Base-by-base conservation (phyloP, 495 filamentous ascomycete species). In the Cetradonia linearis region DNA sequence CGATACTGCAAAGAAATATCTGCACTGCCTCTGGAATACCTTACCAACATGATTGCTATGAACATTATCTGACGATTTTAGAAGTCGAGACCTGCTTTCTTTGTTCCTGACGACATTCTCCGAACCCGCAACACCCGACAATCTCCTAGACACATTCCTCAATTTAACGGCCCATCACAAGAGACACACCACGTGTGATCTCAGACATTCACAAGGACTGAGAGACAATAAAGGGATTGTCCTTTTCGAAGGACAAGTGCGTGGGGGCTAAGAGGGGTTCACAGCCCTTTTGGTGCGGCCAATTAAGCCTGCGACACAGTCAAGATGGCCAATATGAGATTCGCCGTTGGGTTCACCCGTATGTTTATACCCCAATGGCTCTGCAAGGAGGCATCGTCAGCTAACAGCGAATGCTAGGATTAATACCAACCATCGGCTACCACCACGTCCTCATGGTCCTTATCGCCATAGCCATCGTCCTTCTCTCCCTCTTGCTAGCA, bases 371-470 rank as follows among this genome's bases (percentile, higher is more conserved):
- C 25, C 6, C 25, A 60, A 27, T 14, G 27, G 31, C 14, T 56
- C 5, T 7, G 5, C 5, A 10, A 10, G n/a, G 59, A 1, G 30
- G 10, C 27, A 30, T 25, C 49, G 33, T 55, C 28, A 49, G 23
- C 28, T 53, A n/a, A 55, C 33, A 25, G 23, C 33, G 13, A 9
- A 36, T 65, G 23, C 30, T 66, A 95, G 90, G 89, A 67, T 83
- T 92, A 68, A 80, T 96, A 75, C 92, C 93, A 61, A 89, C 95
- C 75, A 83, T 99, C 62, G 93, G 94, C 63, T 99, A 97, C 74
- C 93, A 99, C 74, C 93, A 99, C 82, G 87, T 96, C 50, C 79
- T 99, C 65, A 97, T 99, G 93, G 87, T 97, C 65, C 74, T 99
- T 55, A 95, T 98, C 67, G 90, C 89, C 40, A 78, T 96, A 49